Conservation (phyloP, 805 yeast species). For the Saturnispora ahearnii region DNA sequence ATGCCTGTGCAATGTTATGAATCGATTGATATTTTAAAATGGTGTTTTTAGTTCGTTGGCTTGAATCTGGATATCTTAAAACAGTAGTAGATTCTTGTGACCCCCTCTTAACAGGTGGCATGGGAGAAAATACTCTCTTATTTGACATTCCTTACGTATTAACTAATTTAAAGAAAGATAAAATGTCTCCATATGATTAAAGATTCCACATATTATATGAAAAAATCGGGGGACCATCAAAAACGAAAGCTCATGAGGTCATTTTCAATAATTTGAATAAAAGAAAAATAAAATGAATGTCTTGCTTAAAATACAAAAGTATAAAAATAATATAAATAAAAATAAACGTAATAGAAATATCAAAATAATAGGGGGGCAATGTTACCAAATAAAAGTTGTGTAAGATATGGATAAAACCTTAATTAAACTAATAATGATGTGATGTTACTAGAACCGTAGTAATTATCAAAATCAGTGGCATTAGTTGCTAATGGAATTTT, state of each 20-base stretch:
- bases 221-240: not conserved
- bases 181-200: not conserved
- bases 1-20: slow-evolving; percentile 7
- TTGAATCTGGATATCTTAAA: not conserved
- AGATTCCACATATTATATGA: not conserved
- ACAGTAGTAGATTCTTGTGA: not conserved
- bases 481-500: slow-evolving; percentile 4
- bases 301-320: not conserved
- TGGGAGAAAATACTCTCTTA: slow-evolving; percentile 2
- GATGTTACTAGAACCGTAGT: slow-evolving; percentile 1
- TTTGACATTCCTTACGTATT: not conserved
- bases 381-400: slow-evolving; percentile 1
- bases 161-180: not conserved
- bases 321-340: not conserved
- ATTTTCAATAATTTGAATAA: not conserved
- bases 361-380: not conserved
- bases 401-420: not conserved
- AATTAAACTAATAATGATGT: not conserved
- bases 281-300: not conserved
- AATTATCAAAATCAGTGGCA: slow-evolving; percentile 8
- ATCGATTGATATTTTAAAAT: slow-evolving; percentile 8
- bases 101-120: not conserved
- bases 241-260: not conserved
- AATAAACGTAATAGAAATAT: not conserved
- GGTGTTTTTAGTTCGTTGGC: slow-evolving; percentile 2